Percentiles rank a stretch among this genome's conserved stretches.
Evolutionary conservation across 805 yeast genomes (phyloP).

Genomic region (Suhomyces pyralidae): DNA sequence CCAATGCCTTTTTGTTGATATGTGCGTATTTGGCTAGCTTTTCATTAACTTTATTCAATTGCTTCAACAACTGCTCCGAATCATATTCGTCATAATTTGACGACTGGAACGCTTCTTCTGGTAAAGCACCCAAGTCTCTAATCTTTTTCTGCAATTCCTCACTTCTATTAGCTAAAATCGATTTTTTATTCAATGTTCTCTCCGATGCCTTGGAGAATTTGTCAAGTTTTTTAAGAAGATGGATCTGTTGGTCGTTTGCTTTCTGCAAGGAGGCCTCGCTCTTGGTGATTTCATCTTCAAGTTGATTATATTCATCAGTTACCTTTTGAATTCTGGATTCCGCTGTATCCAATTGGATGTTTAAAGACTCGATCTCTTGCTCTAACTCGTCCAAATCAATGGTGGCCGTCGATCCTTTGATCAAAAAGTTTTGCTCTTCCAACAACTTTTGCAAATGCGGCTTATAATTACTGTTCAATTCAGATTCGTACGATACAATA

Average conservation of each 20-base stretch:
- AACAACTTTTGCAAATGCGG: constrained; percentile 41
- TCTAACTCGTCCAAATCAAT: constrained; percentile 13
- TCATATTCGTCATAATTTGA: constrained; percentile 37
- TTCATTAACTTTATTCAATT: constrained; percentile 53
- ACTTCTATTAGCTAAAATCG: constrained; percentile 56
- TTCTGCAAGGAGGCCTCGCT: constrained; percentile 43
- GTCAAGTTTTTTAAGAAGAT: constrained; percentile 54
- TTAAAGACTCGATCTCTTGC: constrained; percentile 23
- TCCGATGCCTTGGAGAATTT: constrained; percentile 63
- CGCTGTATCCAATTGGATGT: constrained; percentile 25
- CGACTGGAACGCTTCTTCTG: constrained; percentile 71
- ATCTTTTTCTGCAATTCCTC: constrained; percentile 72
- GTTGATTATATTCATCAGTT: constrained; percentile 22
- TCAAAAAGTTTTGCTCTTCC: constrained; percentile 5
- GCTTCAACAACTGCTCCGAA: constrained; percentile 52
- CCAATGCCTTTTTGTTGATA: constrained; percentile 86
- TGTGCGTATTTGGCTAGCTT: constrained; percentile 64
- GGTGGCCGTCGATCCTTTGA: constrained; percentile 7
- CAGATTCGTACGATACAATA: constrained; percentile 49
- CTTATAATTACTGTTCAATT: constrained; percentile 53
- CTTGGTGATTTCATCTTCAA: constrained; percentile 27
- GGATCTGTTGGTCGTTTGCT: constrained; percentile 56
- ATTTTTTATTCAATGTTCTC: constrained; percentile 58
- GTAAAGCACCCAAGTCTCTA: constrained; percentile 81
- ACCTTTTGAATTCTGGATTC: constrained; percentile 26